Conservation (phyloP, 2,329 filamentous ascomycete genomes). For the Alternaria gaisen region DNA sequence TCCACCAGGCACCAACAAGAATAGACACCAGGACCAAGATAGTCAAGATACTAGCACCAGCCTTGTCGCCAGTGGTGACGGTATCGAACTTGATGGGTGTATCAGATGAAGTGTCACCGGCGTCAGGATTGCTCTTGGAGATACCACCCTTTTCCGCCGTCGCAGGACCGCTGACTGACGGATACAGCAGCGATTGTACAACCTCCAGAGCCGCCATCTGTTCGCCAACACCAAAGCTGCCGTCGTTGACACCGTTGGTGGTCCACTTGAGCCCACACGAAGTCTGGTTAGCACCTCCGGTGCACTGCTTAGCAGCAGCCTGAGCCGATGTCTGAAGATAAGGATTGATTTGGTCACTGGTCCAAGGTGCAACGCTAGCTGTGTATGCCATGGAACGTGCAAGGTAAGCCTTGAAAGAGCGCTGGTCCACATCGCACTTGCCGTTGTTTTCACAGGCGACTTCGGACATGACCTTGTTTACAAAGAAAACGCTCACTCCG, state of each 20-base stretch:
- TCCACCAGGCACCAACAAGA: slow-evolving; percentile 65
- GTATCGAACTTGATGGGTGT: slow-evolving; percentile 39
- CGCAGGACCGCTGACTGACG: slow-evolving; percentile 47
- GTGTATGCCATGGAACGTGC: slow-evolving; percentile 55
- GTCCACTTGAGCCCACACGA: slow-evolving; percentile 59
- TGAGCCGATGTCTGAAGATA: slow-evolving; percentile 63
- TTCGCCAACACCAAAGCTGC: slow-evolving; percentile 63
- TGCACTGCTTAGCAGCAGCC: slow-evolving; percentile 65
- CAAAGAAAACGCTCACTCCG: slow-evolving; percentile 55
- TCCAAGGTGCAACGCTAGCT: slow-evolving; percentile 52
- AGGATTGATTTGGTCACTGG: slow-evolving; percentile 56
- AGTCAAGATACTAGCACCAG: slow-evolving; percentile 74
- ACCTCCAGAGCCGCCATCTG: slow-evolving; percentile 68
- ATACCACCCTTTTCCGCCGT: slow-evolving; percentile 63
- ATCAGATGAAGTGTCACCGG: slow-evolving; percentile 45
- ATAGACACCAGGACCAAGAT: slow-evolving; percentile 64
- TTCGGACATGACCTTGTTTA: slow-evolving; percentile 57
- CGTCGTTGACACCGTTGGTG: slow-evolving; percentile 55
- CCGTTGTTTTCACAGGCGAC: slow-evolving; percentile 57
- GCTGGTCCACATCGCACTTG: slow-evolving; percentile 59
- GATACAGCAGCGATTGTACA: slow-evolving; percentile 57
- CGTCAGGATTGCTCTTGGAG: slow-evolving; percentile 56
- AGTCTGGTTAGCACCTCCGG: slow-evolving; percentile 57
- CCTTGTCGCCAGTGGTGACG: slow-evolving; percentile 69
- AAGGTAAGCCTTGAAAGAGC: slow-evolving; percentile 58